phyloP scores from a whole-genome alignment of 345 rosid species.

The Raphanus raphanistrum region DNA sequence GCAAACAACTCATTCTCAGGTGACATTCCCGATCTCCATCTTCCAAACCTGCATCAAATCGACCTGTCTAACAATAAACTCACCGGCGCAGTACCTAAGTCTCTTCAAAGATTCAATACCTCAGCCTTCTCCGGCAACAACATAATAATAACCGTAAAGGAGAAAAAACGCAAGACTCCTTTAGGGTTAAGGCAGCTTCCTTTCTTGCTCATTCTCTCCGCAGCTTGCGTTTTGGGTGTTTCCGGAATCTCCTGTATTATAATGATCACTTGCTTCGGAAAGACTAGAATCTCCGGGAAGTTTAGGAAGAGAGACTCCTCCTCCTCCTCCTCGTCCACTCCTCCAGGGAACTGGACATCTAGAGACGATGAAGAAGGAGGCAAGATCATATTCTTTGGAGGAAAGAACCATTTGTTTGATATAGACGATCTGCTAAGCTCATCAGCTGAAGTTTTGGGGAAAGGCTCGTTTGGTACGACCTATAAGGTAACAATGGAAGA shows the following conservation, averaged over 20 bases:
- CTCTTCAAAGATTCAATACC: slow-evolving; percentile 58
- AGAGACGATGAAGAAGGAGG: slow-evolving; percentile 63
- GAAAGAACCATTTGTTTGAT: slow-evolving; percentile 72
- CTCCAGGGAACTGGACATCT: slow-evolving; percentile 58
- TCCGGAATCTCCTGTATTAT: slow-evolving; percentile 47
- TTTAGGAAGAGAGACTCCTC: slow-evolving; percentile 60
- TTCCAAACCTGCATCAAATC: slow-evolving; percentile 55
- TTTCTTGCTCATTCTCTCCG: slow-evolving; percentile 55
- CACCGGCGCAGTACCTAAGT: slow-evolving; percentile 56
- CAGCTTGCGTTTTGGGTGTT: slow-evolving; percentile 52
- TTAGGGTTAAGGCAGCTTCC: slow-evolving; percentile 50
- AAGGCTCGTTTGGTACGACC: slow-evolving; percentile 75
- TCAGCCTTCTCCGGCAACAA: slow-evolving; percentile 72
- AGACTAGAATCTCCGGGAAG: slow-evolving; percentile 39
- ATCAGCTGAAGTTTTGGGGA: slow-evolving; percentile 87
- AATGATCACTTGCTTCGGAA: slow-evolving; percentile 44
- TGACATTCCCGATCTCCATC: slow-evolving; percentile 65
- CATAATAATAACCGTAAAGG: neutral
- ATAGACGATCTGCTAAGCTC: slow-evolving; percentile 93
- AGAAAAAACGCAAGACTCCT: slow-evolving; percentile 21
- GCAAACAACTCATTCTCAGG: slow-evolving; percentile 82
- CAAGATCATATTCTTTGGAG: slow-evolving; percentile 74
- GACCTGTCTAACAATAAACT: slow-evolving; percentile 68
- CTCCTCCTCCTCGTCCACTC: slow-evolving; percentile 54
- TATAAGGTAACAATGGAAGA: slow-evolving; percentile 62